Conservation (phyloP, 805 yeast species). For the Wickerhamiella allomyrinae region DNA sequence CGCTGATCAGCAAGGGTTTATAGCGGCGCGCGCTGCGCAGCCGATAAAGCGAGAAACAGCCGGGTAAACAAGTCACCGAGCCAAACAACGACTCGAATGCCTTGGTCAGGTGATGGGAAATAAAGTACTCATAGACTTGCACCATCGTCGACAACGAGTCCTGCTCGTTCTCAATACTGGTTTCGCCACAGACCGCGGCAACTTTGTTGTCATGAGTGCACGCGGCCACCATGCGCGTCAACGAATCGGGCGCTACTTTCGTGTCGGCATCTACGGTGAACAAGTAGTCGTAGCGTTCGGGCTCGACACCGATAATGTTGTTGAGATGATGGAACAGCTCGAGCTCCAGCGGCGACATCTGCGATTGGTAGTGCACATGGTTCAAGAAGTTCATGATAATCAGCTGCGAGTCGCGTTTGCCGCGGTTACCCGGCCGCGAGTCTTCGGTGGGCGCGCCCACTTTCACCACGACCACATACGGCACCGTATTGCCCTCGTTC, state of each 20-base stretch:
- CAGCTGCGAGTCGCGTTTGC: constrained; percentile 51
- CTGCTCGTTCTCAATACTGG: constrained; percentile 41
- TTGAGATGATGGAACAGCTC: constrained; percentile 41
- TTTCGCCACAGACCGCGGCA: constrained; percentile 52
- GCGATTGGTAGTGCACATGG: constrained; percentile 41
- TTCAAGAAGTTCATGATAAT: constrained; percentile 45
- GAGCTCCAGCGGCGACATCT: constrained; percentile 45
- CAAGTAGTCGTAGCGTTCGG: constrained; percentile 42
- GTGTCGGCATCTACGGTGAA: constrained; percentile 57
- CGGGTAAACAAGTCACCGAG: constrained; percentile 51
- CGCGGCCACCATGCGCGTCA: constrained; percentile 42
- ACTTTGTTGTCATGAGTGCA: constrained; percentile 44
- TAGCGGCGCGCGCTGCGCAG: constrained; percentile 33
- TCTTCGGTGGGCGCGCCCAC: constrained; percentile 43
- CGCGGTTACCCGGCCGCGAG: constrained; percentile 42
- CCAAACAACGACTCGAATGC: constrained; percentile 50
- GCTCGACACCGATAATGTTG: constrained; percentile 45
- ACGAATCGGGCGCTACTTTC: constrained; percentile 36
- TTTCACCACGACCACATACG: constrained; percentile 39
- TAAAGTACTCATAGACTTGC: constrained; percentile 50
- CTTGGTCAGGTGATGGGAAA: constrained; percentile 49
- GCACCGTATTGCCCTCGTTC: constrained; percentile 39
- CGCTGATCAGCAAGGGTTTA: constrained; percentile 44
- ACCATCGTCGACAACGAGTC: constrained; percentile 44
- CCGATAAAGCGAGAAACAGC: constrained; percentile 49